Evolutionary conservation across 495 filamentous ascomycete genomes (phyloP).

Genomic region (Penicillium ochrochloron): DNA sequence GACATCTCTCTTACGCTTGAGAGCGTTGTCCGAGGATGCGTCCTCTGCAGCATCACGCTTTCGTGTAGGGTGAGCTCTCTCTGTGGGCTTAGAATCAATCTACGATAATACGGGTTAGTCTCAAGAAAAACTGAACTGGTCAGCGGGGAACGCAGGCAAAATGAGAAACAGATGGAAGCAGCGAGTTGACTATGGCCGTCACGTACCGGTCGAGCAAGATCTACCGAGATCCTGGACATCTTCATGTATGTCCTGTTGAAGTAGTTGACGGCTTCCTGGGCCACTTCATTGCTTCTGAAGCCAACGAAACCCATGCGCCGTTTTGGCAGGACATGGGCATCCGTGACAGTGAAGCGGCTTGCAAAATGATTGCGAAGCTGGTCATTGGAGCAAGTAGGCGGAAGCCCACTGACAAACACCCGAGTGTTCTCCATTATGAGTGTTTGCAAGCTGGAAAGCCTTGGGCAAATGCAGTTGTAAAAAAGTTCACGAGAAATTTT

Average conservation of each 20-base stretch:
- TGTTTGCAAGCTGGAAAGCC: conserved; percentile 26
- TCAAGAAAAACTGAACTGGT: conserved; percentile 52
- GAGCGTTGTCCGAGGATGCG: conserved; percentile 32
- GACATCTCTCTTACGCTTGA: conserved; percentile 63
- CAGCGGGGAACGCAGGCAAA: conserved; percentile 46
- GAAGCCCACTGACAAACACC: conserved; percentile 88
- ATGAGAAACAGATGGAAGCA: conserved; percentile 19
- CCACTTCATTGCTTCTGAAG: conserved; percentile 82
- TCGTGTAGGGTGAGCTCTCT: conserved; percentile 40
- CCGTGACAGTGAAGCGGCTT: conserved; percentile 75
- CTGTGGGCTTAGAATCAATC: conserved; percentile 46
- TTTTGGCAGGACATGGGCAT: conserved; percentile 85
- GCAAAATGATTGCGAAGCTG: conserved; percentile 89
- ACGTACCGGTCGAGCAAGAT: conserved; percentile 84
- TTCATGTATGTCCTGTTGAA: conserved; percentile 95
- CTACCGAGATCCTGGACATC: conserved; percentile 93
- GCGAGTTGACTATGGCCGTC: conserved; percentile 10
- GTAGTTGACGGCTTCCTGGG: conserved; percentile 81
- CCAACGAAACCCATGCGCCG: conserved; percentile 95
- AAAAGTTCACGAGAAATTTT: conserved; percentile 28
- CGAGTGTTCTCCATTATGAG: conserved; percentile 61
- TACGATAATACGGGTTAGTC: conserved; percentile 49
- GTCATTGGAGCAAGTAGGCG: conserved; percentile 72
- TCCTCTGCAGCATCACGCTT: conserved; percentile 35
- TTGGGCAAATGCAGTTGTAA: conserved; percentile 28